Evolutionary conservation across 176 grass and related monocot genomes (phyloP), one percentile per base, ranked within the genome.

Genomic region (Oryza punctata): DNA sequence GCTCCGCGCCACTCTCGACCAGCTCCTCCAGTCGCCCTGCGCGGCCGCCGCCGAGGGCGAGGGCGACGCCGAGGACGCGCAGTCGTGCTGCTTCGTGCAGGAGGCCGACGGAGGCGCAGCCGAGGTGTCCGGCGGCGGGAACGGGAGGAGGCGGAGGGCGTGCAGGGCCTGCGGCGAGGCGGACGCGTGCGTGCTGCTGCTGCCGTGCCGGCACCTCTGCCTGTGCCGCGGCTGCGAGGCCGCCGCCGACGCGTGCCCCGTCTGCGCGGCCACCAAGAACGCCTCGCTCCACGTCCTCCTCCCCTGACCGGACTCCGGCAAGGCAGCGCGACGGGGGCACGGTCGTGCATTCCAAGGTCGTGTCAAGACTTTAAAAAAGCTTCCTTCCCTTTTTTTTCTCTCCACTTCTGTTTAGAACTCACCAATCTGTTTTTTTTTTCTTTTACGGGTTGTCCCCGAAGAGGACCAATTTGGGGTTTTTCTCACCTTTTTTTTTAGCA

Each of bases 151-250:
- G n/a, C 2, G 46, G 49, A 4, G 40, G 52, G 52, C 52, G 18
- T 57, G 52, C 52, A 76, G 14, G 77, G 19, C 19, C n/a, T 96
- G 94, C 82, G 77, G 91, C 44, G 73, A 5, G 23, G 72, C 50
- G 28, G 81, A 91, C 16, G 86, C 78, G 5, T 96, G 77, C 73
- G 86, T 93, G 38, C 73, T 96, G 63, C 64, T 96, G 44, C 77
- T 96, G 59, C 94, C 94, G 29, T 96, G 94, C 82, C 70, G 91
- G 77, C 94, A 96, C 77, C 84, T 96, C 7, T 96, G 94, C 82
- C 68, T 93, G 7, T 96, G 94, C 88, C 19, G 74, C 50, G 63
- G 24, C 6, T 92, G 90, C 78, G 90, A 89, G 46, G 63, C 83
- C 0, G 47, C 30, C 21, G 16, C 69, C 24, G 79, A 74, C 54